phyloP scores from a whole-genome alignment of 2,329 filamentous ascomycete genomes.

The Ophiocordyceps unilateralis region DNA sequence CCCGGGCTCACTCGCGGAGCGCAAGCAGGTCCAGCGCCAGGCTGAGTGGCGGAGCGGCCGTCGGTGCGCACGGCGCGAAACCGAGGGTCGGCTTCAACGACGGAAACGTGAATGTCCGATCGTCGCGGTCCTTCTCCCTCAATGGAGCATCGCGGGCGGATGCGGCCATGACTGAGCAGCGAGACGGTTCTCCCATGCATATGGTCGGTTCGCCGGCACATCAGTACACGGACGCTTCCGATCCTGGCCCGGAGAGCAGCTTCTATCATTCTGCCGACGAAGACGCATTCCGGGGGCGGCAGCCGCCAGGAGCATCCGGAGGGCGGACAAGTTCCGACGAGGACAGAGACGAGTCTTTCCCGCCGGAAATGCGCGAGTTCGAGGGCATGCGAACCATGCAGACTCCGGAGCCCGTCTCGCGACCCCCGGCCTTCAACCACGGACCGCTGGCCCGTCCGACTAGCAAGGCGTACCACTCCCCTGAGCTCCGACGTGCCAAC shows the following conservation, averaged over 20 bases:
- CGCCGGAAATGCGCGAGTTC: conserved; percentile 30
- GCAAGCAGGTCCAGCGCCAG: conserved; percentile 42
- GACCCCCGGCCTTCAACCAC: conserved; percentile 67
- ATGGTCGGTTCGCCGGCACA: conserved; percentile 15
- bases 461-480: conserved; percentile 52
- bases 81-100: conserved; percentile 41
- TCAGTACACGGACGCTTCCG: conserved; percentile 31
- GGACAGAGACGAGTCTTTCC: conserved; percentile 20
- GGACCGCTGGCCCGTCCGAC: conserved; percentile 52
- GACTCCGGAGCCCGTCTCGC: conserved; percentile 59
- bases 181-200: conserved; percentile 17
- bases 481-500: conserved; percentile 64
- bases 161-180: conserved; percentile 29
- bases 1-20: conserved; percentile 27
- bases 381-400: conserved; percentile 36
- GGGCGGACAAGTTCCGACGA: conserved; percentile 35
- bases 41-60: conserved; percentile 22
- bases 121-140: conserved; percentile 33
- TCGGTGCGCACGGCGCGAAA: conserved; percentile 12
- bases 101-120: conserved; percentile 29
- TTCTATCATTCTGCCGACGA: conserved; percentile 9
- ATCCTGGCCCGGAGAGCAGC: conserved; percentile 16
- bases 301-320: conserved; percentile 31
- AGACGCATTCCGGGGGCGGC: conserved; percentile 20
- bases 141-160: conserved; percentile 28